Base-by-base conservation (phyloP, 768 basidiomycete species). In the Lyophyllum semitale region DNA sequence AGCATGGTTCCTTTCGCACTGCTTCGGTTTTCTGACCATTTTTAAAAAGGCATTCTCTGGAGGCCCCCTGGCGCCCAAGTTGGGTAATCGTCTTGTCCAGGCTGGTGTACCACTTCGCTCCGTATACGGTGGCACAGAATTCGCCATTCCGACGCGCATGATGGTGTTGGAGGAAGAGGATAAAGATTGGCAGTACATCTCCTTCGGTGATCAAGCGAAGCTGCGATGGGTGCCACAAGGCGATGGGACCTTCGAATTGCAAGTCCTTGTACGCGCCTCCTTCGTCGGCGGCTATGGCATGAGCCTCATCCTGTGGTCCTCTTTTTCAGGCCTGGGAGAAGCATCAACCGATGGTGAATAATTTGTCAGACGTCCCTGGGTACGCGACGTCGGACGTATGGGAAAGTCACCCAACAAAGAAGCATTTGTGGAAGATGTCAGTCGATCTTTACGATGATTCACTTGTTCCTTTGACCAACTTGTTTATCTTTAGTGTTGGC, bases 331-430 rank as follows among this genome's bases (percentile, higher is more conserved):
- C 62, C 8, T 63, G 48, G 23, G 58, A 68, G 4, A 70, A 45
- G 3, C 68, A 72, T 53, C 59, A 61, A 13, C 55, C 66, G 0
- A 61, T 68, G 3, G 60, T 72, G 3, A 68, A 72, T 25, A 78
- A 78, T 45, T 23, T 77, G 4, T 55, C 60, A 3, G 71, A 73
- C 29, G 61, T 66, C 18, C 59, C 55, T 18, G 77, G 75, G 3
- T 77, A 75, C 59, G 66, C 69, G 7, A 77, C 72, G 9, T 71
- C 68, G 8, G 77, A 78, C 53, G 53, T 75, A 5, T 74, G 70
- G 44, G 43, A 68, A 18, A 64, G 60, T 27, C 78, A 79, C 53
- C 73, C 78, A 0, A 70, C 66, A 15, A 68, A 77, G 20, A 56
- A 66, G 12, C 63, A 68, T 23, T 52, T 75, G 7, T 79, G 69